Evolutionary conservation across 2,329 filamentous ascomycete species (phyloP).

Genomic region (Onygenales sp.): DNA sequence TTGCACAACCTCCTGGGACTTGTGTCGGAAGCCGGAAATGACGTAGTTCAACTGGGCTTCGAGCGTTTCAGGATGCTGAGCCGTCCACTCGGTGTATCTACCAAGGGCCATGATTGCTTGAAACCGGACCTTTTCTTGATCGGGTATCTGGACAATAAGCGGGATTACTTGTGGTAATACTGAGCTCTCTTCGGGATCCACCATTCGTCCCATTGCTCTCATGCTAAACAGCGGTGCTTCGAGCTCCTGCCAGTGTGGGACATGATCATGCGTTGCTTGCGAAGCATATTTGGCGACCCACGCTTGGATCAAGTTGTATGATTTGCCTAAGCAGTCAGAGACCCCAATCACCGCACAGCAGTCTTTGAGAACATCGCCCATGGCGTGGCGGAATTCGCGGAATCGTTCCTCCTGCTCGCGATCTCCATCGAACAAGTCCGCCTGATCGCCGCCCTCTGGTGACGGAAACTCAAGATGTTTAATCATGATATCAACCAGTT

Average conservation of each 20-base stretch:
- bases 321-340: conserved; percentile 80
- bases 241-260: conserved; percentile 92
- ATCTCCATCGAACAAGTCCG: conserved; percentile 89
- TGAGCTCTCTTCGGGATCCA: conserved; percentile 75
- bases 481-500: conserved; percentile 86
- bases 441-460: conserved; percentile 59
- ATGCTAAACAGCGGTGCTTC: conserved; percentile 93
- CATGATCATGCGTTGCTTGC: conserved; percentile 61
- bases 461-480: conserved; percentile 80
- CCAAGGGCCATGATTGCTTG: conserved; percentile 96
- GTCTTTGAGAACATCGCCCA: conserved; percentile 97
- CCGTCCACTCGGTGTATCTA: conserved; percentile 95
- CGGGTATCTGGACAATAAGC: conserved; percentile 84
- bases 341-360: conserved; percentile 94
- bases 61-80: conserved; percentile 83
- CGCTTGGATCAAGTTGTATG: conserved; percentile 71
- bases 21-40: conserved; percentile 80
- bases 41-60: conserved; percentile 94
- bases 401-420: conserved; percentile 95
- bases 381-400: conserved; percentile 87
- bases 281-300: conserved; percentile 80
- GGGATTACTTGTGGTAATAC: conserved; percentile 89
- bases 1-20: conserved; percentile 80
- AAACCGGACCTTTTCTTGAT: conserved; percentile 96
- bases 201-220: conserved; percentile 94